Base-by-base conservation (phyloP, 2,329 filamentous ascomycete species). In the Botrytis medusae region DNA sequence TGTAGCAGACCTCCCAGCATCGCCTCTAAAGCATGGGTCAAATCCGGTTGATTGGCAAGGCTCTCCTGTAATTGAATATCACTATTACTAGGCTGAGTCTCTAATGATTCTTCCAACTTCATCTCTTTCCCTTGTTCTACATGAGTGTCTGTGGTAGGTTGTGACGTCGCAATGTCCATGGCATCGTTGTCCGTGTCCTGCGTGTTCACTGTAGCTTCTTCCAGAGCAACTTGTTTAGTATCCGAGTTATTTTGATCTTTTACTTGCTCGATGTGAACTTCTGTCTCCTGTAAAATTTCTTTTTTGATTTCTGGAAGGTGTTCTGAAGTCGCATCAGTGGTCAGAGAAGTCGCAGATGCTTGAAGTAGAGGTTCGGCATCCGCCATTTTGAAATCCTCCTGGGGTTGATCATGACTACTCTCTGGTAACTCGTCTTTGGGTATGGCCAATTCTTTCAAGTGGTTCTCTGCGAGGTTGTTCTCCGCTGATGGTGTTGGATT, bases 21-120 rank as follows among this genome's bases (percentile, higher is more conserved):
- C 37, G 77, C 78, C 69, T 80, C 79, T 22, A 80, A 74, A 44
- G 75, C 79, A 75, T 77, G 75, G 2, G 78, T 79, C 29, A 80
- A 73, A 37, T 74, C 75, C 9, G 74, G 76, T 29, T 74, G 76
- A 59, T 67, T 75, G 57, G 48, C n/a, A 29, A 32, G 48, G 10
- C 22, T 69, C 46, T 69, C 46, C 16, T n/a, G 48, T 61, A 46
- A 59, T 69, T 68, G 37, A 37, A 29, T 61, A 57, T 64, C 69
- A 12, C 34, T 57, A 25, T 34, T 37, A n/a, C 46, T 48, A 29
- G 54, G 12, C 4, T 40, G 69, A 64, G 5, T 2, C 22, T n/a
- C 29, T n/a, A 64, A 29, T 14, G 20, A 29, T 18, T 72, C 48
- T 8, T 32, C 32, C n/a, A 40, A 51, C 44, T 20, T 2, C 22